Evolutionary conservation across 176 grass and related monocot genomes (phyloP).

Genomic region (Eremochloa ophiuroides): DNA sequence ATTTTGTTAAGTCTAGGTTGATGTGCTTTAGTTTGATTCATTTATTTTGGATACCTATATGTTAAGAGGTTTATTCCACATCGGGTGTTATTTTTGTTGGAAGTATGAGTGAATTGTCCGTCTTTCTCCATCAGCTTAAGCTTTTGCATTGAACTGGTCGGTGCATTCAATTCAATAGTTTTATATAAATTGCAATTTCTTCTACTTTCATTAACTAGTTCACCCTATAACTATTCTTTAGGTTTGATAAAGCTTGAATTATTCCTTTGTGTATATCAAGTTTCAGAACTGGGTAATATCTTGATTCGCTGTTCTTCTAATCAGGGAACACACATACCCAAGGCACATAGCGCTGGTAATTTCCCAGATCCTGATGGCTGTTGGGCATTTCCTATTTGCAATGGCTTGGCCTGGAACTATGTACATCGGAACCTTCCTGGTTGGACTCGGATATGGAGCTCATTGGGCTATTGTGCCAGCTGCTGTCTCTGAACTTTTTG

Average conservation of each 20-base stretch:
- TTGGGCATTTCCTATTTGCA: no score
- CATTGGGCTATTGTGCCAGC: no score
- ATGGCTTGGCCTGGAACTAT: no score
- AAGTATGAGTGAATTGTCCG: neutral
- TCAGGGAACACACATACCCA: no score
- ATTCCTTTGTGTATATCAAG: neutral
- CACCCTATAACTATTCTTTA: neutral
- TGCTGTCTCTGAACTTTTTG: no score
- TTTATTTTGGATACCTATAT: neutral
- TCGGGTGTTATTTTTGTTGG: neutral
- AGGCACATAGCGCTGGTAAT: no score
- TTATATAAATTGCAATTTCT: conserved; percentile 11
- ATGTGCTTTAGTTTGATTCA: neutral
- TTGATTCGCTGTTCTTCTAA: neutral
- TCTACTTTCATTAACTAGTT: conserved; percentile 8
- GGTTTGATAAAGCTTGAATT: conserved; percentile 8
- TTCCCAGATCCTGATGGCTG: no score
- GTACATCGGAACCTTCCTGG: no score
- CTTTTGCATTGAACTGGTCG: neutral
- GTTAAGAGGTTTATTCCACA: neutral
- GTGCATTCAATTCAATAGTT: neutral
- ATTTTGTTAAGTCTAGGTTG: neutral
- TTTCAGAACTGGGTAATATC: neutral
- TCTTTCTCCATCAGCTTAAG: neutral
- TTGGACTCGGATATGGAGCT: no score